Base-by-base conservation (phyloP, 169 alveolate genomes). In the Plasmodium vinckei region DNA sequence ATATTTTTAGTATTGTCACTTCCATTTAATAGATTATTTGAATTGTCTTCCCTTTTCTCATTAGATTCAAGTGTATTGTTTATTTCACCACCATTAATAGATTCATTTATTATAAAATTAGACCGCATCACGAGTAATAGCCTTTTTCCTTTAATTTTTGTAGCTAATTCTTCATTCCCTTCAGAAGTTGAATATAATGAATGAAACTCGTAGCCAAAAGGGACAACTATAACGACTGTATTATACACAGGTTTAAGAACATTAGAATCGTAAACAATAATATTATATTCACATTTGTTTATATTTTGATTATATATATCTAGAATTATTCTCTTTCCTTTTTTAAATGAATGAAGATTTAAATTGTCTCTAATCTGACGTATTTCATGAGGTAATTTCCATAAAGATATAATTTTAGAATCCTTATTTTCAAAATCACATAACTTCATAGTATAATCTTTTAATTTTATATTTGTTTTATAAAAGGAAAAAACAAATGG, bases 121-220 rank as follows among this genome's bases (percentile, higher is more conserved):
- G 91, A 86, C 15, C 27, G 19, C 91, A 86, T 86, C 19, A 86
- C 91, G 12, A 86, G 73, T 12, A 86, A 56, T 49, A 86, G 53
- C 9, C 91, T 47, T 64, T 63, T 86, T 0, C 77, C 33, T 63
- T 64, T 46, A n/a, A 75, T 87, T 33, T 69, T 42, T 47, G 42
- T 9, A 9, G 91, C 86, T 44, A 86, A 46, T 42, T 70, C 70
- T 64, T 86, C 91, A 60, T 86, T 86, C 39, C 91, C 91, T 42
- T 86, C 87, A 10, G 91, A 9, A 7, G 91, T 49, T 13, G 87
- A 12, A 72, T 86, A 86, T 19, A 86, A 53, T 4, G 68, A 86
- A 53, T 86, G 87, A 86, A 86, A 86, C 54, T 86, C 91, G 49
- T 86, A 86, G 1, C 91, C 91, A 23, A 47, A 21, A n/a, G 91